Conservation (phyloP, 1,284 basidiomycete species). For the Ceratobasidium sp. region DNA sequence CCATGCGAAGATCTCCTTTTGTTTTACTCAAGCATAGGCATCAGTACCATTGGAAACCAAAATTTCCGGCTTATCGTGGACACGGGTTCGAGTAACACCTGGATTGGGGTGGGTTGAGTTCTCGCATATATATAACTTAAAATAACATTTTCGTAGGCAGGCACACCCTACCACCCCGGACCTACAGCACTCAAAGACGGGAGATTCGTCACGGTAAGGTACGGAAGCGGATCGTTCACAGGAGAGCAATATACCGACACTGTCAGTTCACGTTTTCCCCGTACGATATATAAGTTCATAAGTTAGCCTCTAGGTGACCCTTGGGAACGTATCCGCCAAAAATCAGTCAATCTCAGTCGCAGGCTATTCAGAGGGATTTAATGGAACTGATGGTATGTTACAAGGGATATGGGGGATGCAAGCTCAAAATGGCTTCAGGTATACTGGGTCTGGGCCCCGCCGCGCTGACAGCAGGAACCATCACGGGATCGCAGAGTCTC, state of each 20-base stretch:
- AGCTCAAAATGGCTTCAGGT: conserved; percentile 26
- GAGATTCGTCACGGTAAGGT: conserved; percentile 28
- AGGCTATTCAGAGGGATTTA: conserved; percentile 25
- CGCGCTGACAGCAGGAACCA: conserved; percentile 41
- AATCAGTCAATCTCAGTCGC: conserved; percentile 45
- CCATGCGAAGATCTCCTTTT: background rate
- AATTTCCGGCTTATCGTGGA: conserved; percentile 44
- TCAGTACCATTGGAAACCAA: conserved; percentile 35
- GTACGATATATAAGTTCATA: background rate
- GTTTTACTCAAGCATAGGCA: background rate
- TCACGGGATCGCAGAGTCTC: conserved; percentile 30
- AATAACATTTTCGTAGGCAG: background rate
- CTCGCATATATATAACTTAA: too few relatives aligned
- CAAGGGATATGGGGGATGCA: background rate
- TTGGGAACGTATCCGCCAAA: background rate
- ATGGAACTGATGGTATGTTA: conserved; percentile 20
- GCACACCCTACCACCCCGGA: conserved; percentile 17
- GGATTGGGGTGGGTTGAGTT: conserved; percentile 35
- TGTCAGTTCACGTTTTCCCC: conserved; percentile 30
- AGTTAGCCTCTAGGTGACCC: background rate
- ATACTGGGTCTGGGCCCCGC: conserved; percentile 47
- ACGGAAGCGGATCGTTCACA: conserved; percentile 46
- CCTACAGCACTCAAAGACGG: conserved; percentile 13
- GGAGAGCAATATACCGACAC: conserved; percentile 44
- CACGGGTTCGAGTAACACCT: conserved; percentile 47